Evolutionary conservation across 768 basidiomycete species (phyloP), one percentile per base, ranked within the genome.

Genomic region (Mycena leptocephala): DNA sequence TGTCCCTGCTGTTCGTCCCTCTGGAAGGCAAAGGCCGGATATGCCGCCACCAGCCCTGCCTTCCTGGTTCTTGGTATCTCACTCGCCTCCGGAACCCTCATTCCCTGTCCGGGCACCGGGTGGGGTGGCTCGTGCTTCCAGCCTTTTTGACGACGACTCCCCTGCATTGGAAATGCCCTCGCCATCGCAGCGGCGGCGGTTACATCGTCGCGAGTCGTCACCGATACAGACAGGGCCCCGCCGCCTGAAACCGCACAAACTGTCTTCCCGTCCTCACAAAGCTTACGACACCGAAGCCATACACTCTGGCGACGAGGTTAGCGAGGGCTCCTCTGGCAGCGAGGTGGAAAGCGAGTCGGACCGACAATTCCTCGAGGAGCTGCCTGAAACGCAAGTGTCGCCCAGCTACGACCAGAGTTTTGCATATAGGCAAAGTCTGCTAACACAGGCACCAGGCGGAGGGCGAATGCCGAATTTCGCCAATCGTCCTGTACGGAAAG

Each of bases 281-380:
- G 26, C 93, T 81, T 87, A 95, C 65, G 95, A 95, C 78, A 87
- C 91, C 39, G 93, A 93, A 81, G 96, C 96, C 4, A 83, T 83
- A 22, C 96, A 96, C 79, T 97, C 96, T 11, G 96, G 95, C 24
- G 95, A 95, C 71, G 96, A 96, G 80, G 87, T 88, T 69, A 93
- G 93, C 79, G 89, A 87, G 69, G 95, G 94, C 39, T 87, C 86
- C 1, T 93, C 93, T 0, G 88, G 85, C 39, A 88, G 85, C 79
- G 90, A 88, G 75, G 89, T 85, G 32, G 94, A 94, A 79, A 90
- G 88, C 80, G 95, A 94, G 79, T 92, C 90, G 39, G 95, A 96
- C 80, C 86, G 89, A 58, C 85, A 83, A 76, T 97, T 97, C 84
- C 82, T 95, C 39, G 88, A 91, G 74, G 90, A 93, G 59, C 83